Base-by-base conservation (phyloP, 1,284 basidiomycete species). In the Trichosporon ovoides region DNA sequence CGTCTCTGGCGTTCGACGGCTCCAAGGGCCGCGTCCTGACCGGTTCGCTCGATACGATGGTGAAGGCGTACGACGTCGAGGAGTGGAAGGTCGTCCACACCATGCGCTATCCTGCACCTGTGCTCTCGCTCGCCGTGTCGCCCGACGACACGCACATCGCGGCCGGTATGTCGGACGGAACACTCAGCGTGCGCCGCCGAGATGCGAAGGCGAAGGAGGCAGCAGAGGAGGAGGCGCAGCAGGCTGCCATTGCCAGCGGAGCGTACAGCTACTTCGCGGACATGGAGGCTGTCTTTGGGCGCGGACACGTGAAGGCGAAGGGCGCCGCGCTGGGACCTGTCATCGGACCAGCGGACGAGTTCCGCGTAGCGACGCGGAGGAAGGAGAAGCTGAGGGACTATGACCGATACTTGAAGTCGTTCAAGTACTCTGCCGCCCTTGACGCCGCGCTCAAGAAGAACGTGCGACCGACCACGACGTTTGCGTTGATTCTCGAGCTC, bases 141-240 rank as follows among this genome's bases (percentile, higher is more conserved):
- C 94, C 94, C 18, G 95, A 98, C 75, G 92, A 96, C 71, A 95
- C 91, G 2, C 94, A 98, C 70, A 88, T 98, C 51, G 91, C 91
- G 0, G 90, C 89, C 2, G 96, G 95, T 24, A 92, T 98, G 88
- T 88, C 92, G 2, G 96, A 98, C 73, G 95, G 95, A 1, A 98
- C 95, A 1, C 82, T 98, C 12, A 92, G 91, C 24, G 83, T 94
- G 37, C 87, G 91, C 34, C 82, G 90, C 67, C 82, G 92, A 60
- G 88, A 91, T 70, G 82, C 83, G 33, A 93, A 91, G 76, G 79
- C 84, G 1, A 83, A 82, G 19, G 85, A 90, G 71, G 68, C 77
- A 3, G 74, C 80, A 4, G 73, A 80, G 0, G 70, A 77, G 11
- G 83, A 85, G 54, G 67, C 72, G 2, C 73, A 75, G 60, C 68